Evolutionary conservation across 345 rosid genomes (phyloP).

Genomic region (Diplotaxis tenuifolia): DNA sequence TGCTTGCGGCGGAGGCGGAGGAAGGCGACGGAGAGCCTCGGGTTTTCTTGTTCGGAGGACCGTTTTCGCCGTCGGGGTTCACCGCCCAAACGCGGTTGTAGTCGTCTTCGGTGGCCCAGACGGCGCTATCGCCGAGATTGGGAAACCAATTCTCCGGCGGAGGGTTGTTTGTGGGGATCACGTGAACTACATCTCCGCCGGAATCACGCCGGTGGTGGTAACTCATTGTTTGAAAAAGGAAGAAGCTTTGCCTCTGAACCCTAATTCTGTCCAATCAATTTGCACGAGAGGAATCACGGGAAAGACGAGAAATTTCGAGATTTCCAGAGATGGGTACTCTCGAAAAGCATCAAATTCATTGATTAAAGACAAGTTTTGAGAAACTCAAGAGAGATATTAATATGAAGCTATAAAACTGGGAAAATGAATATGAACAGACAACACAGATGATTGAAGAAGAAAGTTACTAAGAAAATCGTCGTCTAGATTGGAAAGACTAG

Average conservation of each 20-base stretch:
- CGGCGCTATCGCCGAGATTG: constrained; percentile 50
- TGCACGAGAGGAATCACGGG: constrained; percentile 11
- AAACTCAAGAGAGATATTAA: constrained; percentile 2
- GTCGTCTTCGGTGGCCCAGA: constrained; percentile 96
- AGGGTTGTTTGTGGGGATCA: constrained; percentile 47
- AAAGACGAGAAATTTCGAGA: constrained; percentile 16
- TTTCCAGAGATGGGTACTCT: constrained; percentile 35
- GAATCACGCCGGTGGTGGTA: constrained; percentile 55
- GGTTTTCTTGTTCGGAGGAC: constrained; percentile 66
- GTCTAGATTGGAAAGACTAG: constrained; percentile 21
- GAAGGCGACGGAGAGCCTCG: constrained; percentile 51
- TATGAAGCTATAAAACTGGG: not conserved
- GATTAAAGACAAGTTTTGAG: constrained; percentile 27
- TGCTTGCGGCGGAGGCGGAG: constrained; percentile 33
- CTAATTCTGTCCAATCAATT: constrained; percentile 27
- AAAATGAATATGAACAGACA: constrained; percentile 18
- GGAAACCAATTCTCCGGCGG: constrained; percentile 66
- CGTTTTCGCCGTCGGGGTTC: constrained; percentile 40
- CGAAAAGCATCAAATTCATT: constrained; percentile 21
- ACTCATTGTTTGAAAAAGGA: constrained; percentile 44
- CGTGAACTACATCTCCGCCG: constrained; percentile 73
- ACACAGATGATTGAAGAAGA: not conserved
- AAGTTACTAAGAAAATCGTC: not conserved
- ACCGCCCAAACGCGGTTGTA: constrained; percentile 62
- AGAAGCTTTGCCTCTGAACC: constrained; percentile 31